Percentiles rank a stretch among this genome's conserved stretches.
These are phyloP conservation scores for Kingdonia uniflora DNA, from an alignment of 164 flowering plant genomes.

Conservation along the genomic window DNA sequence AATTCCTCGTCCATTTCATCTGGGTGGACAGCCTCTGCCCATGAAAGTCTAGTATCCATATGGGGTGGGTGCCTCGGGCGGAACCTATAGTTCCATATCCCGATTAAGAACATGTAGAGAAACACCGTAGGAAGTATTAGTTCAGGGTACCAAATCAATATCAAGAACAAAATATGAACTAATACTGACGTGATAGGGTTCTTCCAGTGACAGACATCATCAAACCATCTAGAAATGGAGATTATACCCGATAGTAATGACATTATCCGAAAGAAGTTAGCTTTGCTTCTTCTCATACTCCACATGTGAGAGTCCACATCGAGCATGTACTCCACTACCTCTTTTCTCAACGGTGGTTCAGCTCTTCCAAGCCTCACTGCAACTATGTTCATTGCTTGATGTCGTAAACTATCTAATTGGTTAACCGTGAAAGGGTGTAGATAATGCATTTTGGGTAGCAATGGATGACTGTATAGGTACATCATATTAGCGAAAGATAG, in stretches of 20 bases:
- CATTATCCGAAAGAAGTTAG: slow-evolving; percentile 51
- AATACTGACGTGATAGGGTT: slow-evolving; percentile 45
- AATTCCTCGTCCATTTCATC: slow-evolving; percentile 58
- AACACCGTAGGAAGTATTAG: slow-evolving; percentile 45
- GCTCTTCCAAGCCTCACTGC: slow-evolving; percentile 42
- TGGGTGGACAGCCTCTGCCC: slow-evolving; percentile 44
- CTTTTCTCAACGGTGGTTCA: slow-evolving; percentile 50
- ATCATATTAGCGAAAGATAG: slow-evolving; percentile 36
- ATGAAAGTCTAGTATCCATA: slow-evolving; percentile 47
- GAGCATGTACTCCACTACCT: slow-evolving; percentile 57
- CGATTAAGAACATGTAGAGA: slow-evolving; percentile 50
- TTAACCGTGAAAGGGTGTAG: slow-evolving; percentile 45
- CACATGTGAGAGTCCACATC: slow-evolving; percentile 56
- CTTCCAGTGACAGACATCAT: slow-evolving; percentile 41
- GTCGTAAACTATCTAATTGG: slow-evolving; percentile 38
- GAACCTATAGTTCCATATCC: slow-evolving; percentile 45
- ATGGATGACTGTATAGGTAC: slow-evolving; percentile 35
- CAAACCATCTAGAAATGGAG: slow-evolving; percentile 28
- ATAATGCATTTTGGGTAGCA: slow-evolving; percentile 55
- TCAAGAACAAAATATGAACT: slow-evolving; percentile 41
- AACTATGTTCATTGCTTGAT: slow-evolving; percentile 49
- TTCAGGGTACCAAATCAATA: slow-evolving; percentile 48
- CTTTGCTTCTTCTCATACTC: slow-evolving; percentile 65
- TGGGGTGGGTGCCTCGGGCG: slow-evolving; percentile 47
- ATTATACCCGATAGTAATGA: slow-evolving; percentile 34